Conservation (phyloP, 1,284 basidiomycete genomes). For the Coniophora puteana region DNA sequence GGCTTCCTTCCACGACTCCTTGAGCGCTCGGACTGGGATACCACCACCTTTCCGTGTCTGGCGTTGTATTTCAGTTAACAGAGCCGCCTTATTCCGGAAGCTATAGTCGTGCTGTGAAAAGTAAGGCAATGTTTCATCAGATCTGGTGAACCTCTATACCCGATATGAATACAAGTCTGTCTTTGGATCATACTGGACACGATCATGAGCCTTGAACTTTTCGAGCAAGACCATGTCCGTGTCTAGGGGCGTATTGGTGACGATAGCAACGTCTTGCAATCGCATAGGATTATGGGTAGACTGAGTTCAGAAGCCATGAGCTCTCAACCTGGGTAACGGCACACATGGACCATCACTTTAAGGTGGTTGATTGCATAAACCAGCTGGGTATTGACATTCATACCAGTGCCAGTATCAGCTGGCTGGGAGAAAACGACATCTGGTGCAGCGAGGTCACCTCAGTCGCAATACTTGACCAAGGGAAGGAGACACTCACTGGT, state of each 20-base stretch:
- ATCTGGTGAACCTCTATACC: slow-evolving; percentile 33
- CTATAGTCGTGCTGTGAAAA: slow-evolving; percentile 75
- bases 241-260: slow-evolving; percentile 73
- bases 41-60: slow-evolving; percentile 78
- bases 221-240: slow-evolving; percentile 69
- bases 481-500: slow-evolving; percentile 44
- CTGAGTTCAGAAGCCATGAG: slow-evolving; percentile 30
- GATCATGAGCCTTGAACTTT: slow-evolving; percentile 78
- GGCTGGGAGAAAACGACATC: slow-evolving; percentile 83
- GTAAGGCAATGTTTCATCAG: slow-evolving; percentile 6
- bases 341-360: slow-evolving; percentile 41
- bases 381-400: slow-evolving; percentile 83
- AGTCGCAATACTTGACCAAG: slow-evolving; percentile 16
- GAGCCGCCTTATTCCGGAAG: slow-evolving; percentile 77
- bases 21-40: slow-evolving; percentile 78
- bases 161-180: slow-evolving; percentile 85
- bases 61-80: slow-evolving; percentile 79
- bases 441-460: slow-evolving; percentile 21
- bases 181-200: slow-evolving; percentile 75
- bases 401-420: slow-evolving; percentile 76
- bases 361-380: slow-evolving; percentile 82
- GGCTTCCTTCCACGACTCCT: slow-evolving; percentile 89
- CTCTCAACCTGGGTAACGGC: slow-evolving; percentile 5
- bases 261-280: slow-evolving; percentile 79
- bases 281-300: slow-evolving; percentile 77